Evolutionary conservation across 108 stramenopile species (phyloP).

Genomic region (Stephanodiscus minutulus): DNA sequence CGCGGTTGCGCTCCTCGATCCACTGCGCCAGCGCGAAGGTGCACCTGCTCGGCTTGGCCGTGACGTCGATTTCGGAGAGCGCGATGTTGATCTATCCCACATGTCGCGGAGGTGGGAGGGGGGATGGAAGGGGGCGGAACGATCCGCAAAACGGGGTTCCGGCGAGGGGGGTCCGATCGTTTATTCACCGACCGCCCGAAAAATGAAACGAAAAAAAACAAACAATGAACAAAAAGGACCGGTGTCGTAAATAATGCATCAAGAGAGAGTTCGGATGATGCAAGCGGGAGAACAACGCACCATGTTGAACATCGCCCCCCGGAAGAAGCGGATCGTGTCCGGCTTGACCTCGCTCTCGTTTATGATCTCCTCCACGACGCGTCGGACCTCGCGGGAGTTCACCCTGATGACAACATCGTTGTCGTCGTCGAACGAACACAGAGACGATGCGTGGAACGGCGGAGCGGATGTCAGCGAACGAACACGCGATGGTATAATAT

Average conservation of each 20-base stretch:
- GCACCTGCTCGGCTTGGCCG: slow-evolving; percentile 82
- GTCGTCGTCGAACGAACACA: neutral
- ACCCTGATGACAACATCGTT: slow-evolving; percentile 58
- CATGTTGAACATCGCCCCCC: slow-evolving; percentile 98
- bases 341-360: slow-evolving; percentile 78
- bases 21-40: slow-evolving; percentile 91
- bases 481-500: too few species aligned
- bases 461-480: too few species aligned
- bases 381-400: slow-evolving; percentile 89
- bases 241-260: too few species aligned
- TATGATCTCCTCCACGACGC: slow-evolving; percentile 83
- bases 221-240: too few species aligned
- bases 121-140: neutral
- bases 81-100: slow-evolving; percentile 76
- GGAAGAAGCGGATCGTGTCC: slow-evolving; percentile 90
- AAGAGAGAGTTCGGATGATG: neutral
- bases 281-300: slow-evolving; percentile 34
- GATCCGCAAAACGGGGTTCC: too few species aligned
- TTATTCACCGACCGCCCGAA: too few species aligned
- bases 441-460: neutral
- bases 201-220: too few species aligned
- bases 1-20: slow-evolving; percentile 88
- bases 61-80: slow-evolving; percentile 77
- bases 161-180: too few species aligned
- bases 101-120: neutral